A percentile compares a stretch with the other conserved stretches of the same genome.
Evolutionary conservation across 2,329 filamentous ascomycete species (phyloP).

Genomic region (Cercospora sp.): DNA sequence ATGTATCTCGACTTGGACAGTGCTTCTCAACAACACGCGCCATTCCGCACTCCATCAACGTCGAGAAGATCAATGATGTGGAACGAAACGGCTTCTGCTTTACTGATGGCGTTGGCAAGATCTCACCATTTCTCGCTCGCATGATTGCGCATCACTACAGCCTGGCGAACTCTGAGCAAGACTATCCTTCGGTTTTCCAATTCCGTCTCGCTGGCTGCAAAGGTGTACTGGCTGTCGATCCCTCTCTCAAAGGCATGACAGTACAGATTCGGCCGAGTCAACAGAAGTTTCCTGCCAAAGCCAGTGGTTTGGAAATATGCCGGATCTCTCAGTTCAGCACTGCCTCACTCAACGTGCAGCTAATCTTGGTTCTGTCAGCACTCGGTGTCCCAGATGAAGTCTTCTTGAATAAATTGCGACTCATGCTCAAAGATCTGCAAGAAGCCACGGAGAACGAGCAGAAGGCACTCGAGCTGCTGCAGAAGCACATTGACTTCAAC

Average conservation of each 20-base stretch:
- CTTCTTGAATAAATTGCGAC: constrained; percentile 66
- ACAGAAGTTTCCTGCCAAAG: constrained; percentile 74
- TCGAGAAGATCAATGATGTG: constrained; percentile 67
- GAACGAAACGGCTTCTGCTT: constrained; percentile 69
- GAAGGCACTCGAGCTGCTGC: constrained; percentile 67
- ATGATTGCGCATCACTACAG: constrained; percentile 72
- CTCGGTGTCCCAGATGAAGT: constrained; percentile 68
- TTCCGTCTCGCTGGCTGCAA: constrained; percentile 93
- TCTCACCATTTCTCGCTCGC: constrained; percentile 74
- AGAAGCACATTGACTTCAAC: constrained; percentile 79
- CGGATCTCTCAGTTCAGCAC: constrained; percentile 72
- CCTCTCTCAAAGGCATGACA: constrained; percentile 60
- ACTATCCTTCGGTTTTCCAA: constrained; percentile 78
- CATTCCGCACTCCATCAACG: constrained; percentile 61
- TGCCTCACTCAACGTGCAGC: constrained; percentile 84
- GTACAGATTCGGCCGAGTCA: constrained; percentile 82
- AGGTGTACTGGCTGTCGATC: constrained; percentile 77
- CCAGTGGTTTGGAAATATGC: constrained; percentile 80
- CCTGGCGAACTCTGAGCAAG: constrained; percentile 51
- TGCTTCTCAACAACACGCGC: constrained; percentile 92
- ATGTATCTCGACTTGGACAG: constrained; percentile 84
- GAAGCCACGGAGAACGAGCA: constrained; percentile 65
- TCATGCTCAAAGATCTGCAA: constrained; percentile 68
- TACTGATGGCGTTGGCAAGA: constrained; percentile 89
- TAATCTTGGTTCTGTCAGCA: constrained; percentile 78